Conservation (phyloP, 2,329 filamentous ascomycete species). For the Botrytis byssoidea region DNA sequence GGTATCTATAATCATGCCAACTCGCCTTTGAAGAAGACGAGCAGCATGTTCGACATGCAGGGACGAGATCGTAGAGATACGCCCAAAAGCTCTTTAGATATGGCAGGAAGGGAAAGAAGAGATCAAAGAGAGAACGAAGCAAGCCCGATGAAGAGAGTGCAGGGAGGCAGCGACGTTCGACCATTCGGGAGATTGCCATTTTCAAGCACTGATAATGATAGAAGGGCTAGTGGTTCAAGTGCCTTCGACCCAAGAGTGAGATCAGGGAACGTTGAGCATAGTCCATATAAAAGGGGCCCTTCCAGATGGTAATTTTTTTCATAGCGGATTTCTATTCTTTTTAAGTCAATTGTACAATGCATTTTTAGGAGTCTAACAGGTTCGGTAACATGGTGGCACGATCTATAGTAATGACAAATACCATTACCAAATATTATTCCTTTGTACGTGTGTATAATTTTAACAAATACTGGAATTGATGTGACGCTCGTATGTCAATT, state of each 20-base stretch:
- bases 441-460: neutral
- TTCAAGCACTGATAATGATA: constrained; percentile 26
- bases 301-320: constrained; percentile 31
- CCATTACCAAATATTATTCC: neutral
- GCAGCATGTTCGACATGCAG: constrained; percentile 59
- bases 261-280: constrained; percentile 26
- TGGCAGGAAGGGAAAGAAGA: constrained; percentile 46
- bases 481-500: neutral
- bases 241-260: constrained; percentile 23
- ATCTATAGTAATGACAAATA: constrained; percentile 9
- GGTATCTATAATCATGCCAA: constrained; percentile 77
- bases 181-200: constrained; percentile 22
- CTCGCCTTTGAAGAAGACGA: constrained; percentile 79
- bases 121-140: constrained; percentile 36
- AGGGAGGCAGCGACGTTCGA: constrained; percentile 23
- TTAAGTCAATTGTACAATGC: constrained; percentile 2
- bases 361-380: neutral
- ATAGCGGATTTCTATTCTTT: neutral
- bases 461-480: neutral
- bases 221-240: constrained; percentile 30
- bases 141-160: constrained; percentile 35
- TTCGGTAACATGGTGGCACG: neutral
- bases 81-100: constrained; percentile 60
- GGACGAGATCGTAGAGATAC: constrained; percentile 44
- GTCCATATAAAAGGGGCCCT: constrained; percentile 33